Base-by-base conservation (phyloP, 2,329 filamentous ascomycete species). In the Leptographium radiaticola region DNA sequence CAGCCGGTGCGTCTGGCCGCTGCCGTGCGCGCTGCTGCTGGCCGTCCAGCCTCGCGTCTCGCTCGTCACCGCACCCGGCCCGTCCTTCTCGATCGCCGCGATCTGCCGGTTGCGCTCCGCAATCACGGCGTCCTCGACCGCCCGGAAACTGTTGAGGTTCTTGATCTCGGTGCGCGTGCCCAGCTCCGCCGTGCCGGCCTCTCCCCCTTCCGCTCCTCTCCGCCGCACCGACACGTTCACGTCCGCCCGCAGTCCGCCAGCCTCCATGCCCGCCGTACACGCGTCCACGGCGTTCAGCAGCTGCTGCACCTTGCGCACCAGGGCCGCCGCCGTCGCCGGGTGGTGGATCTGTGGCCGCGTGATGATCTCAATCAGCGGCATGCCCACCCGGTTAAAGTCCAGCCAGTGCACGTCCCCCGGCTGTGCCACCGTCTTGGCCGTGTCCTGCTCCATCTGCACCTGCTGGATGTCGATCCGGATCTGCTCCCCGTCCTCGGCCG, bases 391-490 rank as follows among this genome's bases (percentile, higher is more conserved):
- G 65, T 97, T 97, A 70, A 96, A 90, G 66, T 98, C 93, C 31
- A 98, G 76, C 65, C 94, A 83, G 59, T 90, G 83, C 6, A 79
- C 79, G 13, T 79, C 82, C 13, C 80, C 81, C 1, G 86, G 80
- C 61, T 91, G 84, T 33, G 87, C 83, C 42, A 90, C 77, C 1
- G 91, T 96, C 69, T 97, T 97, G 60, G 90, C 93, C 1, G 93
- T 97, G 66, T 98, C 93, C 69, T 98, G 93, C 70, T 98, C 93
- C 73, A 98, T 84, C 69, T 98, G 93, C 10, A 98, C 79, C 68
- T 97, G 93, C 67, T 93, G 87, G 64, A 98, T 95, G 34, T 86
- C 84, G 50, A 98, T 77, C 0, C 72, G 75, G 20, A 95, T 70
- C n/a, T 75, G 70, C 18, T 84, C 74, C 1, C 86, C 86, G 61